These are phyloP conservation scores for Pseudozyma hubeiensis DNA, from an alignment of 1,284 basidiomycete species.

Conservation along the genomic window DNA sequence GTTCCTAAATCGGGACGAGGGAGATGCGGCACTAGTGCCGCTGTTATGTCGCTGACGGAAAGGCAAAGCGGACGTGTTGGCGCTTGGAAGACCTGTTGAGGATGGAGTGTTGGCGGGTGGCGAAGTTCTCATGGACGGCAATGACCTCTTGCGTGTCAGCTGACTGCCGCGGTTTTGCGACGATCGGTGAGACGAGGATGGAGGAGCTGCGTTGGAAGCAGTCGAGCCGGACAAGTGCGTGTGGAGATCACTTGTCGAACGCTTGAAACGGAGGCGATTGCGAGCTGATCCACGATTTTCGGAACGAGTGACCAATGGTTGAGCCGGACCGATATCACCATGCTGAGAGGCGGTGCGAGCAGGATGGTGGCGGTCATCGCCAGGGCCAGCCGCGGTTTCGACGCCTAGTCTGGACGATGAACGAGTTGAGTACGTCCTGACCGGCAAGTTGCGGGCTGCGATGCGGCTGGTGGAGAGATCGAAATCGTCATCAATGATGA, in stretches of 20 bases:
- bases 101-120: conserved; percentile 15
- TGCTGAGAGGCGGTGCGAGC: conserved; percentile 21
- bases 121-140: conserved; percentile 31
- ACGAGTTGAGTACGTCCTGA: conserved; percentile 4
- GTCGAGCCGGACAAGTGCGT: conserved; percentile 4
- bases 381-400: neutral
- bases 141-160: conserved; percentile 34
- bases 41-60: conserved; percentile 38
- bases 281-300: conserved; percentile 20
- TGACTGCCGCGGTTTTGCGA: conserved; percentile 21
- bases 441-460: conserved; percentile 16
- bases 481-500: conserved; percentile 60
- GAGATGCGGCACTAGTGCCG: conserved; percentile 16
- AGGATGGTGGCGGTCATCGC: conserved; percentile 15
- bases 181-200: conserved; percentile 12
- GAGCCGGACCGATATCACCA: conserved; percentile 1
- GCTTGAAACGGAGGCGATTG: conserved; percentile 39
- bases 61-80: conserved; percentile 3
- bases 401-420: conserved; percentile 1
- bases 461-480: conserved; percentile 59
- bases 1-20: conserved; percentile 15
- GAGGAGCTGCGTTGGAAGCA: neutral
- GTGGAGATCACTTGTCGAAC: conserved; percentile 44
- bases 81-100: neutral
- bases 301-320: conserved; percentile 5